Evolutionary conservation across 2,329 filamentous ascomycete species (phyloP), one percentile per base, ranked within the genome.

Genomic region (Trichoderma sp.): DNA sequence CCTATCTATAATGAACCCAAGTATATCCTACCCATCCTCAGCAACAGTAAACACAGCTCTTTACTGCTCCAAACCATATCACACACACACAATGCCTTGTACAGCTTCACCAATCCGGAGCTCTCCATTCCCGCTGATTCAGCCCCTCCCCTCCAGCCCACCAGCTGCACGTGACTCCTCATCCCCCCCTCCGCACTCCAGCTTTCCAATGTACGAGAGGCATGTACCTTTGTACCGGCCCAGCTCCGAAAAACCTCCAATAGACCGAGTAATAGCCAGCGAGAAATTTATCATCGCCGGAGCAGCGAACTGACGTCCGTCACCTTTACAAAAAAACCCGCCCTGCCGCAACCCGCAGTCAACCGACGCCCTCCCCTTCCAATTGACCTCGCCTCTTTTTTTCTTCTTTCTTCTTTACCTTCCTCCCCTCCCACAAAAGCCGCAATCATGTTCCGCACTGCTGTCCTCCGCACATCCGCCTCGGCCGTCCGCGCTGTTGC

Each of bases 371-470:
- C 26, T 26, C 26, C 26, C 26, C 26, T 26, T 26, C n/a, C 71
- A 66, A 71, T 71, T 71, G 59, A 36, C 43, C 23, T 61, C 36
- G 30, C 43, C 30, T 61, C 53, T 26, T 61, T 34, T 28, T 20
- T 53, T 23, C 23, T 36, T 34, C 15, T 58, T n/a, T 3, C 4
- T 59, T 15, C 17, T 34, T 17, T 50, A 2, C 17, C 43, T 8
- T 26, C 26, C 26, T 26, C 26, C 26, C 7, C 39, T 17, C 17
- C 1, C 43, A n/a, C 17, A n/a, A 47, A 36, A 47, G 55, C 28
- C 57, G 39, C 57, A 39, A 61, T 34, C 66, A 98, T 98, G 95
- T 94, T 98, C 88, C 93, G 95, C 86, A 90, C 93, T 83, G 91
- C 93, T 81, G 84, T 96, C 82, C 87, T 95, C 86, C 92, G 92